These are phyloP conservation scores for Cyphellophora europaea DNA, from an alignment of 2,329 filamentous ascomycete genomes.

Conservation along the genomic window DNA sequence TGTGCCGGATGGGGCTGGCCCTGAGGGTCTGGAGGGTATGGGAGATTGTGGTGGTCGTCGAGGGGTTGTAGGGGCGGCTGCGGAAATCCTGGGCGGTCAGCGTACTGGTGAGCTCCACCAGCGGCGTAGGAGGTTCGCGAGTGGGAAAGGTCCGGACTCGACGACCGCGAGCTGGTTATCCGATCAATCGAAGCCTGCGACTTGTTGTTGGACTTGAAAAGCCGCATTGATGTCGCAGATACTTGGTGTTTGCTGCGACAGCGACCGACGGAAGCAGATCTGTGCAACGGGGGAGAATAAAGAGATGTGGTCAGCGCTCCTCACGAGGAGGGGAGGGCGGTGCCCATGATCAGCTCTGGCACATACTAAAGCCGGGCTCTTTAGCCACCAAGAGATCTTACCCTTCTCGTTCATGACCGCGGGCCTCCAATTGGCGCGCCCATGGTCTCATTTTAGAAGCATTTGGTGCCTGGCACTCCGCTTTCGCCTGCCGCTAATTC, in stretches of 20 bases:
- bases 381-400: too few relatives aligned
- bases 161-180: background rate
- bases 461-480: too few relatives aligned
- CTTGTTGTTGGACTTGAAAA: conserved; percentile 19
- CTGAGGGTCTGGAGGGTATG: background rate
- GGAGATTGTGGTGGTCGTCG: conserved; percentile 1
- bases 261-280: background rate
- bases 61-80: background rate
- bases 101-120: background rate
- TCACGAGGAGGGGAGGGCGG: background rate
- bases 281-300: background rate
- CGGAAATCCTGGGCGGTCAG: background rate
- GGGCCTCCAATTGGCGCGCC: too few relatives aligned
- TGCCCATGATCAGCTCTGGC: background rate
- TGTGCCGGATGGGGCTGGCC: background rate
- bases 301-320: background rate
- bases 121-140: background rate
- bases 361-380: too few relatives aligned
- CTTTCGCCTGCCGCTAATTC: too few relatives aligned
- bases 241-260: background rate
- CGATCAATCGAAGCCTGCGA: conserved; percentile 18
- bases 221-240: conserved; percentile 13
- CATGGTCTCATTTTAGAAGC: too few relatives aligned
- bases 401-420: too few relatives aligned
- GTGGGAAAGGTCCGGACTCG: background rate